Evolutionary conservation across 306 rosid species (phyloP), one percentile per base, ranked within the genome.

Genomic region (Pterocarpus santalinus): DNA sequence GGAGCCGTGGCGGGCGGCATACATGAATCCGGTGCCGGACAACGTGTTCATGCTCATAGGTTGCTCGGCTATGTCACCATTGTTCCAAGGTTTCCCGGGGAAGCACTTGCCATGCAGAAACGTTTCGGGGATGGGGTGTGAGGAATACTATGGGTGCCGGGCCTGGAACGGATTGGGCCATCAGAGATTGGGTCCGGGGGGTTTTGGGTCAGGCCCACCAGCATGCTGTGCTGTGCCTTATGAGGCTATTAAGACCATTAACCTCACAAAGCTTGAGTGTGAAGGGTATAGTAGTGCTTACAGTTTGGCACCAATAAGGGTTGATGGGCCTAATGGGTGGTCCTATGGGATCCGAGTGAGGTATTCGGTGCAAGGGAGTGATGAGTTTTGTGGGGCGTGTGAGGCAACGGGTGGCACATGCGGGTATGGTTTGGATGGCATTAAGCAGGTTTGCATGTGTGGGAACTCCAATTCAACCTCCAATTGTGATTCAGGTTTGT

Each of bases 201-300:
- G 64, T 56, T 91, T 83, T 12, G 97, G 98, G 53, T 65, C 93
- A 0, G 94, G 94, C 63, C 98, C 99, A 6, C 97, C 94, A 0
- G 90, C 87, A 64, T 95, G 99, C 6, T 95, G 99, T 60, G 99
- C 92, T 0, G 79, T 93, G 52, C 84, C 97, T 0, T 95, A 90
- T 71, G 92, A 89, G 67, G 76, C 96, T 5, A 91, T 95, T 16
- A 95, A 87, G 91, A 85, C 90, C 2, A 84, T 95, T 12, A 95
- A 95, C 43, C 88, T 95, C 0, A 93, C 87, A 0, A 91, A 78
- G 88, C 94, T 95, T 1, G 83, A 89, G 85, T 95, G 99, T 35
- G 96, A 91, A 87, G 98, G 97, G 57, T 95, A 95, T 38, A 93
- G 92, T 10, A 95, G 99, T 73, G 99, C 97, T 14, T 95, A 91